These are phyloP conservation scores for Thalia dealbata DNA, from an alignment of 176 grass and related monocot species.

Conservation along the genomic window DNA sequence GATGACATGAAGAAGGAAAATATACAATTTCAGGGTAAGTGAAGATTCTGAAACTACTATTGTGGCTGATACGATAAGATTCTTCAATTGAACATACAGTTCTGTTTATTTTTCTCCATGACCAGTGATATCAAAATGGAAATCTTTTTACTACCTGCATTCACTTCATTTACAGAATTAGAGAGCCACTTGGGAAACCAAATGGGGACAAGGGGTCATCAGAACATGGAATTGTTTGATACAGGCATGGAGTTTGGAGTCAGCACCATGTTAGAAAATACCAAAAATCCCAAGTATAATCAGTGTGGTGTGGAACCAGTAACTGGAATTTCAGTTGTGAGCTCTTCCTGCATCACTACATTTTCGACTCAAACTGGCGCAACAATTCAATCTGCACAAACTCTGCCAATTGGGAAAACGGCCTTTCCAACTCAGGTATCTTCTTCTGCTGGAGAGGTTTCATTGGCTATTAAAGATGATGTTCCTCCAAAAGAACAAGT, in stretches of 20 bases:
- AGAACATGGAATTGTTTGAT: conserved; percentile 18
- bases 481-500: conserved; percentile 25
- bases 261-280: conserved; percentile 24
- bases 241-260: conserved; percentile 34
- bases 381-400: conserved; percentile 34
- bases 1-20: conserved; percentile 39
- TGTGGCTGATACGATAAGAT: neutral
- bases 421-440: conserved; percentile 32
- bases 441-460: conserved; percentile 32
- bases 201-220: conserved; percentile 10
- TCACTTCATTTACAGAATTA: conserved; percentile 64
- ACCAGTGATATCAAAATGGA: conserved; percentile 53
- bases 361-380: conserved; percentile 37
- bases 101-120: conserved; percentile 24
- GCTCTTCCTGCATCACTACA: conserved; percentile 37
- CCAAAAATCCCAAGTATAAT: conserved; percentile 26
- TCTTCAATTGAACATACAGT: neutral
- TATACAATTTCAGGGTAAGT: conserved; percentile 51
- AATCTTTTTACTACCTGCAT: conserved; percentile 58
- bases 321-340: conserved; percentile 46
- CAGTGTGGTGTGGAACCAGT: conserved; percentile 36
- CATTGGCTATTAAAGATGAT: conserved; percentile 19
- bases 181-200: conserved; percentile 35
- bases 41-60: neutral
- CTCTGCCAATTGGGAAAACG: conserved; percentile 11